Evolutionary conservation across 2,329 filamentous ascomycete species (phyloP).

Genomic region (Dactylella cylindrospora): DNA sequence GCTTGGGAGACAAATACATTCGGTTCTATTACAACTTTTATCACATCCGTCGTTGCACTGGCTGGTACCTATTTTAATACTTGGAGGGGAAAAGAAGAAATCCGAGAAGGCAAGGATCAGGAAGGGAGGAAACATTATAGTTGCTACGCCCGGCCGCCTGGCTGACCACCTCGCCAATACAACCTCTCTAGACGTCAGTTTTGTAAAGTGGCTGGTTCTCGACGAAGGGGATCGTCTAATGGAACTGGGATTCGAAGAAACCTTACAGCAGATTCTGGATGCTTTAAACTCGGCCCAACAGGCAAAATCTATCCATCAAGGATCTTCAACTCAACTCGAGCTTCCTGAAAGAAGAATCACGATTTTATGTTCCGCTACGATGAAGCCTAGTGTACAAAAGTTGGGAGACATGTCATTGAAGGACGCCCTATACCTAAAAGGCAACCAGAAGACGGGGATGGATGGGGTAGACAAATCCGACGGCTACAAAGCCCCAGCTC

Average conservation of each 20-base stretch:
- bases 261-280: slow-evolving; percentile 81
- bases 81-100: slow-evolving; percentile 71
- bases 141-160: slow-evolving; percentile 88
- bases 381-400: slow-evolving; percentile 96
- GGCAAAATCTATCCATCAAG: not conserved
- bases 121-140: slow-evolving; percentile 92
- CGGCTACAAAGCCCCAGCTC: slow-evolving; percentile 78
- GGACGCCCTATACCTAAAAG: slow-evolving; percentile 80
- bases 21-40: slow-evolving; percentile 61
- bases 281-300: slow-evolving; percentile 56
- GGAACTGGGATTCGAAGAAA: slow-evolving; percentile 96
- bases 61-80: slow-evolving; percentile 86
- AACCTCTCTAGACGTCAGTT: slow-evolving; percentile 80
- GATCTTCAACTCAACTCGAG: not conserved
- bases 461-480: slow-evolving; percentile 58
- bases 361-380: slow-evolving; percentile 89
- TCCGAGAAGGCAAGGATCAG: slow-evolving; percentile 64
- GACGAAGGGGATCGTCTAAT: slow-evolving; percentile 98
- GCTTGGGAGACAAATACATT: slow-evolving; percentile 87
- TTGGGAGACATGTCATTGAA: slow-evolving; percentile 93
- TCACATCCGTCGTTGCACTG: slow-evolving; percentile 74
- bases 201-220: slow-evolving; percentile 87
- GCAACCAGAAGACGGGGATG: slow-evolving; percentile 5
- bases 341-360: slow-evolving; percentile 73
- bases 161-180: slow-evolving; percentile 93